Conservation (phyloP, 495 filamentous ascomycete genomes). For the Glarea lozoyensis region DNA sequence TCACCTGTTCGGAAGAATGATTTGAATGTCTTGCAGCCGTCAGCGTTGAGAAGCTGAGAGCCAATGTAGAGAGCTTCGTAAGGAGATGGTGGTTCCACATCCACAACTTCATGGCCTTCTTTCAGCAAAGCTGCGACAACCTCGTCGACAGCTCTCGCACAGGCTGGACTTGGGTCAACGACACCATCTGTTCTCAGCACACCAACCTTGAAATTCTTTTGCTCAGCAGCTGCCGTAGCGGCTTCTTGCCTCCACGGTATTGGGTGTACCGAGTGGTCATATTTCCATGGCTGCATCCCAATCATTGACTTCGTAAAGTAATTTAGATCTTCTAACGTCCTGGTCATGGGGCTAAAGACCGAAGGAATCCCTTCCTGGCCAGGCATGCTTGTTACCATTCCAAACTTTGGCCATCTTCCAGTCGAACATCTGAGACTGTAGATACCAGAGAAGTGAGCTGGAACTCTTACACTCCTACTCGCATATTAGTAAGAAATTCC, state of each 20-base stretch:
- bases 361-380: constrained; percentile 88
- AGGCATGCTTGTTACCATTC: constrained; percentile 81
- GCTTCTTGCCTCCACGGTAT: constrained; percentile 65
- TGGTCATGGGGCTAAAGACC: constrained; percentile 89
- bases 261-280: constrained; percentile 80
- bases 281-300: constrained; percentile 83
- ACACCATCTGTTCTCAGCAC: constrained; percentile 78
- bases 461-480: constrained; percentile 70
- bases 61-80: constrained; percentile 73
- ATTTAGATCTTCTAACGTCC: constrained; percentile 73
- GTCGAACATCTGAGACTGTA: constrained; percentile 88
- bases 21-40: constrained; percentile 75
- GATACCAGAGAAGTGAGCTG: constrained; percentile 86
- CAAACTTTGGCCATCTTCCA: constrained; percentile 87
- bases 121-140: constrained; percentile 57
- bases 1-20: constrained; percentile 72
- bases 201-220: constrained; percentile 61
- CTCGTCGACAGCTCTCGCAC: constrained; percentile 63
- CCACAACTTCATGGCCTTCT: constrained; percentile 68
- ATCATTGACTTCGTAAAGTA: constrained; percentile 80
- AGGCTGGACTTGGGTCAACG: constrained; percentile 80
- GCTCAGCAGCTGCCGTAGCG: constrained; percentile 46
- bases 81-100: constrained; percentile 57
- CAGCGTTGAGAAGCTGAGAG: constrained; percentile 76
- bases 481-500: neutral